These are phyloP conservation scores for Fusarium fracticaudum DNA, from an alignment of 2,329 filamentous ascomycete genomes.

Conservation along the genomic window DNA sequence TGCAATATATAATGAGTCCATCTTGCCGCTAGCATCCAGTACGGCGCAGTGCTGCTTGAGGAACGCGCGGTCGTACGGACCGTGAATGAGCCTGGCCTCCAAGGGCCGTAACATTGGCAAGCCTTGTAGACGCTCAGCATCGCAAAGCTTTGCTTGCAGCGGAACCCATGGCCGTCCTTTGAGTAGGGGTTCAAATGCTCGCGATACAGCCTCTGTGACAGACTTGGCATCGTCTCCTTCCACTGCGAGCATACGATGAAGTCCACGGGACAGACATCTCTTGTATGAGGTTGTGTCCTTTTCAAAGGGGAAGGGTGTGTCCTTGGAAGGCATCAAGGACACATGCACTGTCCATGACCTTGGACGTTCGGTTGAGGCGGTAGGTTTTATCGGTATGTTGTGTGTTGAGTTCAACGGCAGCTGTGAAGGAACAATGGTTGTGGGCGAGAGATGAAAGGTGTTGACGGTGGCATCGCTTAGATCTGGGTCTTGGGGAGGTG, in stretches of 20 bases:
- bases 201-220: conserved; percentile 59
- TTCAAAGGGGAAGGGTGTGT: conserved; percentile 68
- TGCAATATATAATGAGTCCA: conserved; percentile 69
- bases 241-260: conserved; percentile 67
- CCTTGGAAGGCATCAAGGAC: conserved; percentile 64
- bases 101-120: conserved; percentile 68
- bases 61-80: conserved; percentile 61
- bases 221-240: conserved; percentile 59
- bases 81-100: conserved; percentile 53
- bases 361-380: conserved; percentile 28
- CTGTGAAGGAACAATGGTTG: conserved; percentile 4
- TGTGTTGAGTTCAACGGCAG: conserved; percentile 9
- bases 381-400: neutral
- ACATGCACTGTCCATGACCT: conserved; percentile 68
- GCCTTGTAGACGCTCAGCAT: conserved; percentile 62
- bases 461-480: conserved; percentile 12
- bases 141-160: conserved; percentile 67
- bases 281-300: conserved; percentile 70
- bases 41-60: conserved; percentile 65
- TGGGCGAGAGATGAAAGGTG: conserved; percentile 28
- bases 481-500: conserved; percentile 36
- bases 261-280: conserved; percentile 66
- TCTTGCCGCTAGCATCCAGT: conserved; percentile 61
- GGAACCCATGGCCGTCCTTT: conserved; percentile 64
- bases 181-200: conserved; percentile 61